phyloP scores from a whole-genome alignment of 2,329 filamentous ascomycete species.

The Akanthomyces muscarius region DNA sequence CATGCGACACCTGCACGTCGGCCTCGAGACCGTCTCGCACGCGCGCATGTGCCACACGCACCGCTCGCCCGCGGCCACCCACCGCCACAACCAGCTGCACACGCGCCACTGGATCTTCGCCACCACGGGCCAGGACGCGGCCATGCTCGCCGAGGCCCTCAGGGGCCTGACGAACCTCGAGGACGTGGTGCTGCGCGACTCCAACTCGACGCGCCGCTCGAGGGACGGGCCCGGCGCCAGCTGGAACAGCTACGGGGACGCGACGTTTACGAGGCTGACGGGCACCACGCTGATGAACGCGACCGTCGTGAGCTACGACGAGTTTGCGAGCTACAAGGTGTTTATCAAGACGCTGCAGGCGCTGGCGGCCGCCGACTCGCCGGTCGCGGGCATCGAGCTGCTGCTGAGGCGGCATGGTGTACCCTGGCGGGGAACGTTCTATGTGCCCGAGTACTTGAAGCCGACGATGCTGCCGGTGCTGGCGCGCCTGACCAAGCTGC shows the following conservation, averaged over 20 bases:
- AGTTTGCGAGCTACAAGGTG: conserved; percentile 3
- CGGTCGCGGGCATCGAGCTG: conserved; percentile 44
- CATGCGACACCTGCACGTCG: conserved; percentile 35
- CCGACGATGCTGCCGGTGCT: conserved; percentile 39
- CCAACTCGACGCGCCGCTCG: conserved; percentile 43
- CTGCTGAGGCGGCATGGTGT: conserved; percentile 3
- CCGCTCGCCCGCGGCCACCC: background rate
- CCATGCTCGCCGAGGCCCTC: conserved; percentile 56
- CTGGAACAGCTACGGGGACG: conserved; percentile 55
- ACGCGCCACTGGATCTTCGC: conserved; percentile 27
- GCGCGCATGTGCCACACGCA: conserved; percentile 7
- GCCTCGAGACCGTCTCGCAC: conserved; percentile 10
- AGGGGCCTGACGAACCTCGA: conserved; percentile 49
- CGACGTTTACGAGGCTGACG: conserved; percentile 25
- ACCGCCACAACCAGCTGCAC: conserved; percentile 10
- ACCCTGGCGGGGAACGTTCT: conserved; percentile 41
- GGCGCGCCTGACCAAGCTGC: conserved; percentile 41
- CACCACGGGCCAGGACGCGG: conserved; percentile 43
- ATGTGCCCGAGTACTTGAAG: conserved; percentile 38
- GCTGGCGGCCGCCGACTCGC: conserved; percentile 36
- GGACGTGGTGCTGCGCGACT: conserved; percentile 57
- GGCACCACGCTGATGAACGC: background rate
- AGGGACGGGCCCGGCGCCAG: conserved; percentile 41
- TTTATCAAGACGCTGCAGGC: conserved; percentile 42
- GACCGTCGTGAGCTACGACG: background rate